Percentiles rank a stretch among this genome's conserved stretches.
phyloP scores from a whole-genome alignment of 192 early-diverging fungal genomes.

The Rhizophagus prolifer region DNA sequence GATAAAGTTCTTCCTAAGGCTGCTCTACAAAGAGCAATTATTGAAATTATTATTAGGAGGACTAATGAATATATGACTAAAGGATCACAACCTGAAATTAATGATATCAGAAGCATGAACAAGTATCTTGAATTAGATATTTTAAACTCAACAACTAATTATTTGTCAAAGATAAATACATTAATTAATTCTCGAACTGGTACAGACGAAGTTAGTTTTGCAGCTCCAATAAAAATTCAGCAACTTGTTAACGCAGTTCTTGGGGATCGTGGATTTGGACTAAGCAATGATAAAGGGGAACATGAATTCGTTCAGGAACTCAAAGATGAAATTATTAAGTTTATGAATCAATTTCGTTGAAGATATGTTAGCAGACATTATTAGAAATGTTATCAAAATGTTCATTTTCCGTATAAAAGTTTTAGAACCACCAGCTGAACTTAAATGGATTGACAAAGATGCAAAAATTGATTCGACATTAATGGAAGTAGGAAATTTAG shows the following conservation, averaged over 20 bases:
- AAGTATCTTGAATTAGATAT: background rate
- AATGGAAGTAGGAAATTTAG: constrained; percentile 1
- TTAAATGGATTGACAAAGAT: background rate
- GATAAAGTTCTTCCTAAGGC: background rate
- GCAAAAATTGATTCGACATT: background rate
- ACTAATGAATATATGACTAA: background rate
- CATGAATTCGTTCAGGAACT: background rate
- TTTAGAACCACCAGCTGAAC: background rate
- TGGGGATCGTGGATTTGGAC: constrained; percentile 5
- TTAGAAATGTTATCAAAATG: constrained; percentile 4
- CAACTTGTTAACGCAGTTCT: constrained; percentile 11
- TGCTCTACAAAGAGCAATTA: background rate
- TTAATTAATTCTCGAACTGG: background rate
- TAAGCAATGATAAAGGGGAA: background rate
- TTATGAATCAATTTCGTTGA: constrained; percentile 6
- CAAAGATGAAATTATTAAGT: background rate
- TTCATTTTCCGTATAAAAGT: constrained; percentile 9
- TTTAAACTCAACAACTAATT: background rate
- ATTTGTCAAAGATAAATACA: background rate
- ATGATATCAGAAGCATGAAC: background rate
- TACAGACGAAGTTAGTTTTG: background rate
- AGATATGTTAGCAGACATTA: background rate
- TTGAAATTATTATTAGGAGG: background rate
- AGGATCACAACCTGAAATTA: too few species aligned
- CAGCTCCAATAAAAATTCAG: constrained; percentile 8